phyloP scores from a whole-genome alignment of 2,329 filamentous ascomycete genomes.

The Immersiporthe knoxdaviesiana region DNA sequence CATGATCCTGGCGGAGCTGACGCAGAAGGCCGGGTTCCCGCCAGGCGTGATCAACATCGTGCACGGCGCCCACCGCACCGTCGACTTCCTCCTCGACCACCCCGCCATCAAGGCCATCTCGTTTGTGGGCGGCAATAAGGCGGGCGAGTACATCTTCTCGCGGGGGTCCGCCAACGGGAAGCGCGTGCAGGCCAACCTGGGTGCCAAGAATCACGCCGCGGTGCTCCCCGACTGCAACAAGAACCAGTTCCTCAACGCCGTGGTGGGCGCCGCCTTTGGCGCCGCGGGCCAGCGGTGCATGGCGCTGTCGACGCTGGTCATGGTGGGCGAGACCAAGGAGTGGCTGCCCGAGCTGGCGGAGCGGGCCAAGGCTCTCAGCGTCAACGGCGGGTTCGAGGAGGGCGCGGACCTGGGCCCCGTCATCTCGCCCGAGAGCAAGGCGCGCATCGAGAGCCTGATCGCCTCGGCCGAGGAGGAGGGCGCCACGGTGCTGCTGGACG shows the following conservation, averaged over 20 bases:
- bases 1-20: constrained; percentile 84
- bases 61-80: constrained; percentile 78
- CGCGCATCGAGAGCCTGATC: constrained; percentile 77
- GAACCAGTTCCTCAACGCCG: constrained; percentile 85
- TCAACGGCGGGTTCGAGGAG: constrained; percentile 81
- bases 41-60: constrained; percentile 82
- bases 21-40: constrained; percentile 79
- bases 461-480: constrained; percentile 78
- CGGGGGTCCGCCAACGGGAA: constrained; percentile 83
- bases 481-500: constrained; percentile 80
- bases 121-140: constrained; percentile 87
- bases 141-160: constrained; percentile 82
- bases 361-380: constrained; percentile 71
- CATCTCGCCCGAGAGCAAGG: constrained; percentile 77
- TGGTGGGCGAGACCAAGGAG: constrained; percentile 82
- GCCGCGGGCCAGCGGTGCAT: constrained; percentile 86
- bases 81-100: constrained; percentile 85
- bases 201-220: constrained; percentile 86
- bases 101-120: constrained; percentile 84
- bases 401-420: constrained; percentile 82
- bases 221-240: constrained; percentile 87
- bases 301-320: constrained; percentile 81
- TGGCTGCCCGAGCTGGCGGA: constrained; percentile 81
- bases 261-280: constrained; percentile 82
- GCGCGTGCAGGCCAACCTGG: constrained; percentile 85